phyloP scores from a whole-genome alignment of 228 moss, liverwort and hornwort species.

The Sphagnum magellanicum region DNA sequence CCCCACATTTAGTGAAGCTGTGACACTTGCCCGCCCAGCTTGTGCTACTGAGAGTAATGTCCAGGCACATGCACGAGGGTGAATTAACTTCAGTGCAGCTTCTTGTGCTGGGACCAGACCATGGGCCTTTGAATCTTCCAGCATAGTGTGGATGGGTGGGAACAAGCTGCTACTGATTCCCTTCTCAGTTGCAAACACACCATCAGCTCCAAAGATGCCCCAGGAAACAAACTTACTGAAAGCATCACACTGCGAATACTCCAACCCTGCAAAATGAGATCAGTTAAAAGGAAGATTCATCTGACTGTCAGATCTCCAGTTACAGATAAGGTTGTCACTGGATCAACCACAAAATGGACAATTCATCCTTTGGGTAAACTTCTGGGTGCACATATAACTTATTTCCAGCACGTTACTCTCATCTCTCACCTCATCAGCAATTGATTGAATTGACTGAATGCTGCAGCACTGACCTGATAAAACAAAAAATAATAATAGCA shows the following conservation, averaged over 20 bases:
- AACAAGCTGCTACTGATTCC: slow-evolving; percentile 22
- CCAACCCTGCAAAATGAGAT: slow-evolving; percentile 33
- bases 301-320: neutral
- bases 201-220: slow-evolving; percentile 76
- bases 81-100: slow-evolving; percentile 29
- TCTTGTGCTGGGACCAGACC: slow-evolving; percentile 23
- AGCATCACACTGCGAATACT: slow-evolving; percentile 72
- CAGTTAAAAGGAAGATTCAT: neutral
- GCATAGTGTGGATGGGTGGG: slow-evolving; percentile 6
- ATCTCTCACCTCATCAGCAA: no score
- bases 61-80: slow-evolving; percentile 66
- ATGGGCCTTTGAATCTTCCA: slow-evolving; percentile 18
- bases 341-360: no score
- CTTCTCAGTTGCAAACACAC: slow-evolving; percentile 50
- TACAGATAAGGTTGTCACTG: neutral
- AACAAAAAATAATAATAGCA: neutral
- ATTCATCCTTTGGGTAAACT: no score
- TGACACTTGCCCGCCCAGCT: slow-evolving; percentile 71
- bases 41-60: slow-evolving; percentile 56
- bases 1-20: slow-evolving; percentile 61
- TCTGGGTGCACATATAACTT: no score
- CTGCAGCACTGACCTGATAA: no score
- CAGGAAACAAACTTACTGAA: slow-evolving; percentile 69
- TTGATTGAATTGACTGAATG: no score
- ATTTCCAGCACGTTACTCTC: no score